phyloP scores from a whole-genome alignment of 2,329 filamentous ascomycete genomes.

The Ceratocystiopsis sp. region DNA sequence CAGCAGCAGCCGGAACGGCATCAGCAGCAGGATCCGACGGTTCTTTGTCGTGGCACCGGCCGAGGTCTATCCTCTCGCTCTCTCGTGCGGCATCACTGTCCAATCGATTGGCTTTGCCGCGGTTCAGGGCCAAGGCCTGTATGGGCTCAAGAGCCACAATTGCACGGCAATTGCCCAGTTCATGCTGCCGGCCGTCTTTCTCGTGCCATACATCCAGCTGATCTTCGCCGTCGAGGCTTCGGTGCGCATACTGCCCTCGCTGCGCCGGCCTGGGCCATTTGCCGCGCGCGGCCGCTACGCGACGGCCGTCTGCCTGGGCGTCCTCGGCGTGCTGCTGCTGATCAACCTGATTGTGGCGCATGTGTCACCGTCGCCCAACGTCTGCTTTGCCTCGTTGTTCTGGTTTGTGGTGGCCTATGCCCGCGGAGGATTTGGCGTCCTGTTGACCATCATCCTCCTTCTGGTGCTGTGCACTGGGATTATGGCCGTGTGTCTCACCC shows the following conservation, averaged over 20 bases:
- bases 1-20: too few species aligned
- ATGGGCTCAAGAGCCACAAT: constrained; percentile 30
- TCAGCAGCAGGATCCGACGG: too few species aligned
- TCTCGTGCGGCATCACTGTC: constrained; percentile 38
- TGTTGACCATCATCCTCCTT: constrained; percentile 31
- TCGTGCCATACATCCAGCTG: constrained; percentile 47
- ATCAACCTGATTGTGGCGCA: constrained; percentile 41
- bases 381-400: constrained; percentile 50
- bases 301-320: constrained; percentile 35
- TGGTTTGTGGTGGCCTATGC: constrained; percentile 49
- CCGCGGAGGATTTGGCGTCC: constrained; percentile 35
- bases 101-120: constrained; percentile 41
- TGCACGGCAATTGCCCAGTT: constrained; percentile 38
- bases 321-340: constrained; percentile 33
- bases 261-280: constrained; percentile 26
- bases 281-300: constrained; percentile 41
- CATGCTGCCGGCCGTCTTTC: constrained; percentile 47
- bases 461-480: constrained; percentile 32
- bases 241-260: constrained; percentile 33
- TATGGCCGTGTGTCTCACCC: constrained; percentile 40
- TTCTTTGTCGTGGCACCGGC: constrained; percentile 24
- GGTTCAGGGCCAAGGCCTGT: constrained; percentile 37
- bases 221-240: constrained; percentile 47
- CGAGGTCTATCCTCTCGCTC: constrained; percentile 36
- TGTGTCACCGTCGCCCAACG: constrained; percentile 35